Percentiles rank a stretch among this genome's conserved stretches.
Evolutionary conservation across 139 green algal genomes (phyloP).

Genomic region (Klebsormidium nitens): DNA sequence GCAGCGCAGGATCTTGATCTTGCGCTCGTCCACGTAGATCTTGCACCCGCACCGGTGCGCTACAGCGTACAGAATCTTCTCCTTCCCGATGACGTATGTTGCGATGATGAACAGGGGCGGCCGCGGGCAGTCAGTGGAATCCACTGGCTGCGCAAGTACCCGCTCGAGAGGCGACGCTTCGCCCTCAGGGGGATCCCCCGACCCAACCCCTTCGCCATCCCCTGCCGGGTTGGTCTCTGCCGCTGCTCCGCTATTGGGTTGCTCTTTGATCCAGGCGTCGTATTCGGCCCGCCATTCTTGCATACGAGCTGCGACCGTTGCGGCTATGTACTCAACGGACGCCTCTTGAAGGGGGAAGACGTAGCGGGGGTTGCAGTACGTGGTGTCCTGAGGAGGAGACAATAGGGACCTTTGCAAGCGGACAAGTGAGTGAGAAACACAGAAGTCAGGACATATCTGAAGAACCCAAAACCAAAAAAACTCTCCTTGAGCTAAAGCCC

Average conservation of each 20-base stretch:
- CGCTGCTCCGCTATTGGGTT: too few species aligned
- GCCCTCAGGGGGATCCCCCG: too few species aligned
- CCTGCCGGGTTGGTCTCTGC: background rate
- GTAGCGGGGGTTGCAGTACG: constrained; percentile 38
- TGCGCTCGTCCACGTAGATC: constrained; percentile 23
- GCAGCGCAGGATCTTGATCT: constrained; percentile 22
- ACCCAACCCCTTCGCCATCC: background rate
- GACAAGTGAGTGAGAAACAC: too few species aligned
- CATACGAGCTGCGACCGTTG: constrained; percentile 11
- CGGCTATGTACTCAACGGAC: constrained; percentile 34
- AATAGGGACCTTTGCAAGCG: too few species aligned
- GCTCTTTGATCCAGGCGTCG: too few species aligned
- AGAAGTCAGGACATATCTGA: too few species aligned
- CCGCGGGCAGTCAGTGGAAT: too few species aligned
- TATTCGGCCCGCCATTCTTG: constrained; percentile 5
- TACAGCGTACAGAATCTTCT: constrained; percentile 31
- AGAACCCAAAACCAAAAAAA: too few species aligned
- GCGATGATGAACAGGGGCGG: constrained; percentile 35
- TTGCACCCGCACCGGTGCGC: constrained; percentile 20
- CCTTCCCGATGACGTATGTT: constrained; percentile 44
- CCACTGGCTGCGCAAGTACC: background rate
- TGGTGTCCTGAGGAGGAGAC: too few species aligned
- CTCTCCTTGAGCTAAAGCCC: too few species aligned
- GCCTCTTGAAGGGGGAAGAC: constrained; percentile 36
- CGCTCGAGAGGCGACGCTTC: too few species aligned